Conservation (phyloP, 2,329 filamentous ascomycete genomes). For the Ustulina deusta region DNA sequence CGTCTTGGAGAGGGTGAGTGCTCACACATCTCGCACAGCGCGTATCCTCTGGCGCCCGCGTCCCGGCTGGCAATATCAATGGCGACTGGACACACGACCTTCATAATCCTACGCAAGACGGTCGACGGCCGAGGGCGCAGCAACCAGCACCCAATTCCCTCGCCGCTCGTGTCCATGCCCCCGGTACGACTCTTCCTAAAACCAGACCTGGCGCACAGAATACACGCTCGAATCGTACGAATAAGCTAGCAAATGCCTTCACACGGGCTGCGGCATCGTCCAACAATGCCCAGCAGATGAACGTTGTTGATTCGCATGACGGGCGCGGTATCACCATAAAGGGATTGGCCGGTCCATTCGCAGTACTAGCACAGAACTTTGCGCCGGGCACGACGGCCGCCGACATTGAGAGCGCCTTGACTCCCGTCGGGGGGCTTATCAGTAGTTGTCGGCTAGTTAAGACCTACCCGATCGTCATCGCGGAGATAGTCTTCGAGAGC, state of each 20-base stretch:
- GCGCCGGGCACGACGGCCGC: constrained; percentile 83
- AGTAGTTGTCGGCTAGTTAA: constrained; percentile 75
- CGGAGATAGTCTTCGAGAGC: constrained; percentile 80
- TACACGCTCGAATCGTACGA: constrained; percentile 49
- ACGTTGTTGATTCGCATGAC: constrained; percentile 45
- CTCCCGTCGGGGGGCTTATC: constrained; percentile 77
- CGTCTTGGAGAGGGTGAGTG: constrained; percentile 37
- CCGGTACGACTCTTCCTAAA: constrained; percentile 51
- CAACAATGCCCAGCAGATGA: constrained; percentile 53
- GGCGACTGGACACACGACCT: constrained; percentile 80
- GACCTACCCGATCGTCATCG: constrained; percentile 77
- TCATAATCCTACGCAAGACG: constrained; percentile 62
- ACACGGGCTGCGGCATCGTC: constrained; percentile 56
- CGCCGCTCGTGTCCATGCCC: constrained; percentile 60
- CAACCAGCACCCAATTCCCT: constrained; percentile 56
- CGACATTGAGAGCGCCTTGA: constrained; percentile 85
- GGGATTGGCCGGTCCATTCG: constrained; percentile 78
- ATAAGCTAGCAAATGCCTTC: constrained; percentile 61
- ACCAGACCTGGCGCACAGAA: constrained; percentile 38
- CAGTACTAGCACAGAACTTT: constrained; percentile 83
- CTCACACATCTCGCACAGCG: constrained; percentile 51
- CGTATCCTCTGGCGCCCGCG: constrained; percentile 48
- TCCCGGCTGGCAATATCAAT: constrained; percentile 68
- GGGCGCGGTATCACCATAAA: constrained; percentile 73
- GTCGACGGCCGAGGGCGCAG: constrained; percentile 56